Evolutionary conservation across 2,329 filamentous ascomycete species (phyloP).

Genomic region (Elsinoe fawcettii): DNA sequence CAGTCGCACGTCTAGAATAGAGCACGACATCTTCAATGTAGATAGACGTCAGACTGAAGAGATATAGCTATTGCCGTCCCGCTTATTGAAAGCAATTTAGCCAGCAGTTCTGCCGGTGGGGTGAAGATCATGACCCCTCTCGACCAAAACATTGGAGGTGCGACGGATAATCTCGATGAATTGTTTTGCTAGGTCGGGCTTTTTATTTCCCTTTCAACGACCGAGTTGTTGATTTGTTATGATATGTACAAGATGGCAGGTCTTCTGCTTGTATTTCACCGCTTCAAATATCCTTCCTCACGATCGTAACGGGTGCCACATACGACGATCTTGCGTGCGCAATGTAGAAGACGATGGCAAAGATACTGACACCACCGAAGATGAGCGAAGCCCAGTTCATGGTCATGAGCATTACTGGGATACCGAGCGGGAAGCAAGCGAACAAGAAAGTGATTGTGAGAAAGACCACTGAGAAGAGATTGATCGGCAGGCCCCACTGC

Average conservation of each 20-base stretch:
- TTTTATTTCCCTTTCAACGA: not conserved
- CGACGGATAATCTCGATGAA: not conserved
- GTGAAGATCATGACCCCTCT: not conserved
- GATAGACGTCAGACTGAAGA: not conserved
- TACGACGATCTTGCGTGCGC: not conserved
- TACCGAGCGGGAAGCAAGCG: slow-evolving; percentile 38
- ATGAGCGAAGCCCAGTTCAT: slow-evolving; percentile 33
- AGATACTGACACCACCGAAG: slow-evolving; percentile 21
- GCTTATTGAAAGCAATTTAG: not conserved
- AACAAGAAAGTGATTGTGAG: slow-evolving; percentile 37
- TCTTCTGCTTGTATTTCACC: no score
- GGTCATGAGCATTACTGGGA: slow-evolving; percentile 17
- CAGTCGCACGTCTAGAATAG: not conserved
- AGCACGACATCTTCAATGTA: not conserved
- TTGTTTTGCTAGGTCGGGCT: no score
- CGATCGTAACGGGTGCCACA: not conserved
- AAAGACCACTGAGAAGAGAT: slow-evolving; percentile 19
- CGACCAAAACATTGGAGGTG: not conserved
- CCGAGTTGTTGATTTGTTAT: no score
- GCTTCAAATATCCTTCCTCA: not conserved
- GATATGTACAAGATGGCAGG: no score
- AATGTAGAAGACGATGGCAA: slow-evolving; percentile 16
- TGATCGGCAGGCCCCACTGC: slow-evolving; percentile 20
- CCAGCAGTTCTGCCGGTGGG: not conserved
- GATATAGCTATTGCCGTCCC: not conserved